Conservation (phyloP, 1,139 yeast species). For the Suhomyces taliae region DNA sequence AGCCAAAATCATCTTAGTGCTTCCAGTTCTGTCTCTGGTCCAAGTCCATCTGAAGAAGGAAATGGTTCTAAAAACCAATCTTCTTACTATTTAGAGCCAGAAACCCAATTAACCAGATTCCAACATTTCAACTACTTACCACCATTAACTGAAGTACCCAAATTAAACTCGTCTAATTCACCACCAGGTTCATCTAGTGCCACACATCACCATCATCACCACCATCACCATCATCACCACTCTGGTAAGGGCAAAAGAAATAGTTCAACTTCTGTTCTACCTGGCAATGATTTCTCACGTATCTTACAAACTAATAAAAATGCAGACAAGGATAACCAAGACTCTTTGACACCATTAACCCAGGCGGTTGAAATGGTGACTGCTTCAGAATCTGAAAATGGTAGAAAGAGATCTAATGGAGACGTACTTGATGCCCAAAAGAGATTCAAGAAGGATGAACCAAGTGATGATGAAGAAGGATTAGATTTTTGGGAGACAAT, state of each 20-base stretch:
- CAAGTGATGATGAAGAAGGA: slow-evolving; percentile 39
- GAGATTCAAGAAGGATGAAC: slow-evolving; percentile 11
- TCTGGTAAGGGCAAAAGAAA: slow-evolving; percentile 4
- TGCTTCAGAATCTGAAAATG: slow-evolving; percentile 30
- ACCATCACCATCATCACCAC: slow-evolving; percentile 29
- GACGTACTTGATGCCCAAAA: slow-evolving; percentile 12
- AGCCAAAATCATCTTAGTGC: slow-evolving; percentile 1
- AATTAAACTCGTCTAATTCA: slow-evolving; percentile 56
- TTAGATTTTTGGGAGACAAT: slow-evolving; percentile 72
- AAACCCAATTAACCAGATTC: slow-evolving; percentile 55
- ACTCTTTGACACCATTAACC: slow-evolving; percentile 37
- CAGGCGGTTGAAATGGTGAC: slow-evolving; percentile 47
- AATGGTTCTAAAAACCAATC: not conserved
- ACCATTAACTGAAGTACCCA: slow-evolving; percentile 70
- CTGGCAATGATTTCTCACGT: not conserved
- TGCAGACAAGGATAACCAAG: not conserved
- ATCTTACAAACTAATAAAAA: not conserved
- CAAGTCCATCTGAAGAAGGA: slow-evolving; percentile 7
- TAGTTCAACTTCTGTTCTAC: not conserved
- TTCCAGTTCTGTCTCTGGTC: slow-evolving; percentile 8
- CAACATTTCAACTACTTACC: slow-evolving; percentile 75
- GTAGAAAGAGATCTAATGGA: slow-evolving; percentile 7
- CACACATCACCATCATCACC: slow-evolving; percentile 29
- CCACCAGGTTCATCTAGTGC: slow-evolving; percentile 31
- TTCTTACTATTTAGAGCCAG: slow-evolving; percentile 46